Base-by-base conservation (phyloP, 345 rosid genomes). In the Populus simonii region DNA sequence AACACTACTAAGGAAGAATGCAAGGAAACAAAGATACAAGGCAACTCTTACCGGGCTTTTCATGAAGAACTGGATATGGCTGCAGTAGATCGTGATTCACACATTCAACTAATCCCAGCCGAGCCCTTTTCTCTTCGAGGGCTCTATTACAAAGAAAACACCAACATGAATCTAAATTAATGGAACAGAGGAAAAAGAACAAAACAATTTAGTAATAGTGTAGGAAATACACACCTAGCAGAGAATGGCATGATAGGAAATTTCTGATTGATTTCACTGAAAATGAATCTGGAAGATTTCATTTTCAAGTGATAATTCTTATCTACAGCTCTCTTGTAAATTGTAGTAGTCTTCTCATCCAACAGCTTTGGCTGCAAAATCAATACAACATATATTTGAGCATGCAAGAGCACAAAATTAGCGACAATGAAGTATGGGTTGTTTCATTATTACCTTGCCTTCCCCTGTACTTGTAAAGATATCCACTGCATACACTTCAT, bases 201-300 rank as follows among this genome's bases (percentile, higher is more conserved):
- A 8, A 13, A 35, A 20, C 6, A 8, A 12, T 29, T 23, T 55
- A 6, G n/a, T 20, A 15, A 69, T 6, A 13, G 36, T 15, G 41
- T 29, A 20, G 45, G 74, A 80, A 62, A 78, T 66, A 70, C 70
- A 72, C 33, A 96, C 98, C 99, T 92, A 47, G 99, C 97, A 66
- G 89, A 81, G 83, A 96, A 94, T 29, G 98, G 98, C 94, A 96
- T 88, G 74, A 86, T 89, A 6, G 96, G 91, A 65, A 88, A 92
- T 49, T 86, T 94, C 83, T 94, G 93, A 67, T 72, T 91, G 70
- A 96, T 91, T 85, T 96, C 99, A 75, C 98, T 94, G 84, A 94
- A 88, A 80, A 92, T 92, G 86, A 96, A 96, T 84, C 99, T 88
- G 73, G 99, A 96, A 61, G 99, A 93, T 86, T 94, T 96, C 99